Conservation (phyloP, 495 filamentous ascomycete species). For the Talaromyces wortmannii region DNA sequence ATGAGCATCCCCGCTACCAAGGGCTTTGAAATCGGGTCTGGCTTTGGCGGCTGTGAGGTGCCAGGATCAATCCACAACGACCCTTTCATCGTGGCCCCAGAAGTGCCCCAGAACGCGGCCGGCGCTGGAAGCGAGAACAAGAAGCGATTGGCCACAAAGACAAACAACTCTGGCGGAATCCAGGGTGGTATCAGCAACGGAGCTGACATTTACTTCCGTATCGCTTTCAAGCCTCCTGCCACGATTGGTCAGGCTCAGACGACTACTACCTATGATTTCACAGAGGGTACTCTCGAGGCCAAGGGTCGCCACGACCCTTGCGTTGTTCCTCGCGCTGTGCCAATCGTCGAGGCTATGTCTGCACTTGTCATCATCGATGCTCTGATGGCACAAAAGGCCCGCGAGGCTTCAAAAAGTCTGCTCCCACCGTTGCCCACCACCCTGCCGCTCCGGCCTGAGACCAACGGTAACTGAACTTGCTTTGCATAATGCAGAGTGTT, state of each 20-base stretch:
- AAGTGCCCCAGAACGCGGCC: constrained; percentile 28
- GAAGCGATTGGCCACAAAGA: constrained; percentile 71
- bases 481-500: no score
- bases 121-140: constrained; percentile 29
- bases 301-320: constrained; percentile 97
- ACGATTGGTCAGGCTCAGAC: constrained; percentile 90
- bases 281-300: constrained; percentile 74
- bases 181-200: constrained; percentile 97
- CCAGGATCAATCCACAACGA: constrained; percentile 94
- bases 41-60: constrained; percentile 81
- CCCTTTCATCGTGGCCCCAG: constrained; percentile 61
- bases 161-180: constrained; percentile 94
- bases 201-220: constrained; percentile 87
- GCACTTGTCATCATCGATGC: constrained; percentile 87
- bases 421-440: constrained; percentile 32
- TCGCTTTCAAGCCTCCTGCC: constrained; percentile 92
- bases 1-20: constrained; percentile 95
- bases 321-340: constrained; percentile 88
- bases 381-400: constrained; percentile 76
- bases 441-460: constrained; percentile 25
- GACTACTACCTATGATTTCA: constrained; percentile 73
- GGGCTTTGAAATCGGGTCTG: constrained; percentile 93
- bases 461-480: not conserved
- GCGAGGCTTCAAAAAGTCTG: constrained; percentile 40
- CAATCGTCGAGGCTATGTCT: constrained; percentile 96